Base-by-base conservation (phyloP, 2,329 filamentous ascomycete species). In the Teratosphaeria pseudoeucalypti region DNA sequence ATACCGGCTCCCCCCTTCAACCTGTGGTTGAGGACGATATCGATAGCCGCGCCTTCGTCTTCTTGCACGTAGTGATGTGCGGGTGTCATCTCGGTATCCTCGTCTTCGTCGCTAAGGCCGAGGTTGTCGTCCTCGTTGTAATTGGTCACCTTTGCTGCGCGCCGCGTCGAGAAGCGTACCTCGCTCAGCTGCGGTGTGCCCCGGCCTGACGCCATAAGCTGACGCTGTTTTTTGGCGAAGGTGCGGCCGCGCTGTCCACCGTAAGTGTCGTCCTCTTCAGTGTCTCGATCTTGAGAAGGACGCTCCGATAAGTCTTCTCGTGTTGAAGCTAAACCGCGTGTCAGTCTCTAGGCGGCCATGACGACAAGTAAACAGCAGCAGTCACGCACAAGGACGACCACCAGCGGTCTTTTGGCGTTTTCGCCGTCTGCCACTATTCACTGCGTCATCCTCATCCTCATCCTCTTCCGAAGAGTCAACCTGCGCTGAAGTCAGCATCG, bases 151-250 rank as follows among this genome's bases (percentile, higher is more conserved):
- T 90, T 90, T 14, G 88, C 88, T 58, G 90, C 89, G 63, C 90
- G 88, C 61, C 92, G 83, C 58, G 87, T 94, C 6, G 92, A 96
- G 83, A 95, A 96, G 64, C 92, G 88, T 70, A 96, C 89, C 76
- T 96, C 92, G 60, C 84, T 83, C 67, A 87, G 83, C 5, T 85
- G 80, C 7, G 88, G 81, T 49, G 84, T 81, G 12, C 85, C 82
- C 67, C 73, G 70, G 43, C 86, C 81, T 55, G 79, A 83, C 27
- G 85, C 81, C 60, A 86, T 79, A 70, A 88, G 84, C 62, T 87
- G 85, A 62, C 80, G 79, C 67, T 90, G 89, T 72, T 90, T 92
- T 76, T 92, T 94, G 64, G 82, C 85, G 39, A 76, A 76, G 55
- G 79, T 75, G 59, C 79, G 85, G 67, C 85, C 87, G 61, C 87